Base-by-base conservation (phyloP, 495 filamentous ascomycete species). In the Annulohypoxylon nitens region DNA sequence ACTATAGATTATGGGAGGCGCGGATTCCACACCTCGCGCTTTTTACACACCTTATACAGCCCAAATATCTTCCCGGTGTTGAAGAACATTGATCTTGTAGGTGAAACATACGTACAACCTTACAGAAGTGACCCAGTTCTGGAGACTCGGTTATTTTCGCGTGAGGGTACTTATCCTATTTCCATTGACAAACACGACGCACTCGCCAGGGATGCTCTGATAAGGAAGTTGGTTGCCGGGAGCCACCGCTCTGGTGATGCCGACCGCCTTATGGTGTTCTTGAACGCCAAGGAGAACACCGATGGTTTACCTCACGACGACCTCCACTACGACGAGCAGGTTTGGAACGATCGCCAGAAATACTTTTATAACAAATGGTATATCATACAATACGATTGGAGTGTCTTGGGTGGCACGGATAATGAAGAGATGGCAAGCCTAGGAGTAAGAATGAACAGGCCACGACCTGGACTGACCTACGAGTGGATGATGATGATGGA, bases 91-190 rank as follows among this genome's bases (percentile, higher is more conserved):
- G 53, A 37, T 12, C 4, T 57, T 36, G 53, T 20, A 4, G 53
- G 53, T 4, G 53, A n/a, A 20, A 8, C 16, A n/a, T 20, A 9
- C 33, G n/a, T 16, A 14, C 30, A 36, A 20, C 30, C 53, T 33
- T 2, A 37, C 33, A 33, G 53, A 18, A 57, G 53, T 30, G 53
- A 57, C 53, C 33, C 53, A 1, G 53, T 57, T 10, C 9, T 57
- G 2, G 53, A 57, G 33, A 11, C 53, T n/a, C 53, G 30, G 11
- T 0, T 57, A 18, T 57, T 57, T 37, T 6, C 14, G 36, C 33
- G 16, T 33, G 53, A 33, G 18, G 3, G 53, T 10, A 10, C 36
- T 16, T 37, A 16, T 20, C 53, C 53, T 20, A 9, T 57, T 37
- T 37, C 30, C 9, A 12, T 57, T 8, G 53, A 37, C 9, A 57